A percentile compares a stretch with the other conserved stretches of the same genome.
Conservation (phyloP, 2,329 filamentous ascomycete species). For the Clarireedia paspali region DNA sequence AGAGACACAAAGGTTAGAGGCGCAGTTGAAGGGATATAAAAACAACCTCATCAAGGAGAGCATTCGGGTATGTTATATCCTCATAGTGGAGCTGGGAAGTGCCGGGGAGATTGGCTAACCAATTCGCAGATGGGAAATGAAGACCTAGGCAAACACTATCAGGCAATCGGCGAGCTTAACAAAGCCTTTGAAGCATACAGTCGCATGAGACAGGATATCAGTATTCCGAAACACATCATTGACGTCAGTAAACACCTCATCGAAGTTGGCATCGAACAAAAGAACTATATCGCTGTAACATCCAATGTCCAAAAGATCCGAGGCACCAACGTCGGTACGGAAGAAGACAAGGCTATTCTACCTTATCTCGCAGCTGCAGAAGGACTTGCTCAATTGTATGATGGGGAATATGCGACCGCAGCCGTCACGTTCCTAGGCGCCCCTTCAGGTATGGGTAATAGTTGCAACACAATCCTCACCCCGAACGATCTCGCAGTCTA, state of each 20-base stretch:
- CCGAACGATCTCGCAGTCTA: conserved; percentile 89
- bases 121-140: conserved; percentile 77
- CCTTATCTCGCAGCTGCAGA: conserved; percentile 49
- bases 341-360: conserved; percentile 40
- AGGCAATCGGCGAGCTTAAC: conserved; percentile 65
- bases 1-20: conserved; percentile 70
- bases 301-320: conserved; percentile 61
- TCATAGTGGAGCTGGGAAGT: neutral
- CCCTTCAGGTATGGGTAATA: conserved; percentile 38
- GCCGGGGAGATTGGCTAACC: neutral
- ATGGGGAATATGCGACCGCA: conserved; percentile 54
- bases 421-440: conserved; percentile 54
- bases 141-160: conserved; percentile 78
- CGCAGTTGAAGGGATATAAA: conserved; percentile 84
- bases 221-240: conserved; percentile 71
- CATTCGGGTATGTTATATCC: conserved; percentile 59
- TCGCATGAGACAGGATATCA: conserved; percentile 87
- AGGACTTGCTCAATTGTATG: conserved; percentile 53
- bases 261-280: conserved; percentile 65
- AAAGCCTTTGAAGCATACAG: conserved; percentile 70
- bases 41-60: conserved; percentile 97
- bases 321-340: conserved; percentile 33
- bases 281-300: conserved; percentile 66
- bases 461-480: conserved; percentile 65
- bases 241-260: conserved; percentile 77